Conservation (phyloP, 257 asterid genomes). For the Perilla frutescens region DNA sequence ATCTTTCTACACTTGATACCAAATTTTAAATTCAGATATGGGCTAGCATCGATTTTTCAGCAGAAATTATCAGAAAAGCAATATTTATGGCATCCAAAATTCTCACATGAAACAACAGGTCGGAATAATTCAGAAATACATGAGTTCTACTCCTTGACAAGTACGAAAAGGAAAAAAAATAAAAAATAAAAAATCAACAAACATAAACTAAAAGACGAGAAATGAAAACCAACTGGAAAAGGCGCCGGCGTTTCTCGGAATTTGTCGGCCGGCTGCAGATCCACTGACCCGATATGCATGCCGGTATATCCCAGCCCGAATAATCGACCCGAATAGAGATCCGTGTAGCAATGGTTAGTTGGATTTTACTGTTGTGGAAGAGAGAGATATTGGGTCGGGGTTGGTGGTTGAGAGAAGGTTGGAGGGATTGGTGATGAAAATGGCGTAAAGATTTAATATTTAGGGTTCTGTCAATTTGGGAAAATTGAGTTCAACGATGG, state of each 20-base stretch:
- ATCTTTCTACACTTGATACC: neutral
- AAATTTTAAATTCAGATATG: neutral
- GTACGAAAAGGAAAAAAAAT: neutral
- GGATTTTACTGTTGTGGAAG: conserved; percentile 15
- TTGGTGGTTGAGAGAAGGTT: too few relatives aligned
- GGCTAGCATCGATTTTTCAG: neutral
- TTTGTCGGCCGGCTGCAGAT: conserved; percentile 30
- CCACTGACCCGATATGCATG: conserved; percentile 38
- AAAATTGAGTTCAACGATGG: too few relatives aligned
- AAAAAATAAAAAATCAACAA: neutral
- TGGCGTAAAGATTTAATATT: too few relatives aligned
- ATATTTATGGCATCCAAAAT: neutral
- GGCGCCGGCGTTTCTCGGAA: conserved; percentile 17
- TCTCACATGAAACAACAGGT: neutral
- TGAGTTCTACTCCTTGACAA: neutral
- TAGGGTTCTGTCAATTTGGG: too few relatives aligned
- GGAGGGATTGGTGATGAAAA: too few relatives aligned
- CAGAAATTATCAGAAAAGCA: neutral
- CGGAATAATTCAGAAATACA: conserved; percentile 2
- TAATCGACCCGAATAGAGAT: conserved; percentile 30
- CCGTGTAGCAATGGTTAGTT: conserved; percentile 30
- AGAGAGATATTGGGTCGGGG: too few relatives aligned
- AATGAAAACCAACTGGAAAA: conserved; percentile 41
- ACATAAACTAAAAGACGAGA: neutral
- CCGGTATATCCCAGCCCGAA: conserved; percentile 36